A percentile compares a stretch with the other conserved stretches of the same genome.
Conservation (phyloP, 139 green algal species). For the Chlamydomonas eustigma region DNA sequence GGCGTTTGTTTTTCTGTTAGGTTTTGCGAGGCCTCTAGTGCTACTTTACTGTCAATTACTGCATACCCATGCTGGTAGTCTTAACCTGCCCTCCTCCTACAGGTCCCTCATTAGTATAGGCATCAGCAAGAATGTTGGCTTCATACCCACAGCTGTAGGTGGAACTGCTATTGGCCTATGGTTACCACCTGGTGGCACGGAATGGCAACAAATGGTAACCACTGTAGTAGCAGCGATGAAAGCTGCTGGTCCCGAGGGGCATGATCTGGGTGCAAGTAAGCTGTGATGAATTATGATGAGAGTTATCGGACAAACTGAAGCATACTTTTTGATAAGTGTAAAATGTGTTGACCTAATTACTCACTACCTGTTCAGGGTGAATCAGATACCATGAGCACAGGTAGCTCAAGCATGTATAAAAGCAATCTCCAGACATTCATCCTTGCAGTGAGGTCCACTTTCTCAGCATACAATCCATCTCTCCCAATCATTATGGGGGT, state of each 20-base stretch:
- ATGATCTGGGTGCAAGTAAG: background rate
- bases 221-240: background rate
- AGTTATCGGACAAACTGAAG: background rate
- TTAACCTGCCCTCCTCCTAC: no score
- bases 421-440: background rate
- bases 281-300: background rate
- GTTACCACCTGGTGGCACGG: background rate
- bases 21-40: no score
- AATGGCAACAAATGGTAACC: conserved; percentile 2
- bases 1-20: no score
- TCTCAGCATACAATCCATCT: background rate
- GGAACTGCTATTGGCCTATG: background rate
- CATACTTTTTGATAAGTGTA: background rate
- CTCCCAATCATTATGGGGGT: background rate
- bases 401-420: background rate
- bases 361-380: background rate
- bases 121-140: background rate
- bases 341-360: background rate
- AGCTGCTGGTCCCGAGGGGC: background rate
- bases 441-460: background rate
- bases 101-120: background rate
- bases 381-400: background rate
- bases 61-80: no score
- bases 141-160: conserved; percentile 7
- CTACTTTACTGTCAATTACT: no score